Evolutionary conservation across 1,139 yeast genomes (phyloP).

Genomic region (Geotrichum bryndzae): DNA sequence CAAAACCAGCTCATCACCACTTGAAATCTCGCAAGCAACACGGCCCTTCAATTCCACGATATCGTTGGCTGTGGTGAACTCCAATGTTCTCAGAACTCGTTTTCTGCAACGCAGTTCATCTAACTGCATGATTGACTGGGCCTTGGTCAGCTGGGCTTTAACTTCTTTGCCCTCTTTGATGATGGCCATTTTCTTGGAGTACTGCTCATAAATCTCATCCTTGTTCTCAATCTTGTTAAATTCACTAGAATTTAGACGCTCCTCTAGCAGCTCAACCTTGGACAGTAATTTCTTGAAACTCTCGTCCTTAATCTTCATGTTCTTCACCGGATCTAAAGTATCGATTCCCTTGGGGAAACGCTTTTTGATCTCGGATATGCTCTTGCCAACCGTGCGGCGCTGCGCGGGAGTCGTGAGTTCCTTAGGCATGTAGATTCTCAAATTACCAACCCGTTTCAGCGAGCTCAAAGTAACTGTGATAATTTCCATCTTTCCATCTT

Average conservation of each 20-base stretch:
- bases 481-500: slow-evolving; percentile 57
- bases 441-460: slow-evolving; percentile 66
- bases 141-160: neutral
- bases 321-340: slow-evolving; percentile 76
- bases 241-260: slow-evolving; percentile 56
- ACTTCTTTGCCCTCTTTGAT: slow-evolving; percentile 56
- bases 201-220: slow-evolving; percentile 49
- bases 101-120: slow-evolving; percentile 91
- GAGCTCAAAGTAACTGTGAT: slow-evolving; percentile 81
- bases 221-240: neutral
- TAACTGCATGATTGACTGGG: slow-evolving; percentile 57
- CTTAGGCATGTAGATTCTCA: slow-evolving; percentile 75
- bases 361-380: slow-evolving; percentile 69
- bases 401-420: slow-evolving; percentile 69
- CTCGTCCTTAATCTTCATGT: slow-evolving; percentile 82
- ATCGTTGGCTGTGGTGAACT: slow-evolving; percentile 73
- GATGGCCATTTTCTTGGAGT: slow-evolving; percentile 56
- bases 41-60: slow-evolving; percentile 60
- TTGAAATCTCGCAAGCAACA: slow-evolving; percentile 79
- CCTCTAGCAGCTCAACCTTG: slow-evolving; percentile 76
- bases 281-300: slow-evolving; percentile 60
- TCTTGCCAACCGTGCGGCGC: slow-evolving; percentile 66
- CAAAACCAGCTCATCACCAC: slow-evolving; percentile 70
- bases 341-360: slow-evolving; percentile 90
- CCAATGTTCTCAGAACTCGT: slow-evolving; percentile 79